Conservation (phyloP, 1,284 basidiomycete genomes). For the Irpex lacteus region DNA sequence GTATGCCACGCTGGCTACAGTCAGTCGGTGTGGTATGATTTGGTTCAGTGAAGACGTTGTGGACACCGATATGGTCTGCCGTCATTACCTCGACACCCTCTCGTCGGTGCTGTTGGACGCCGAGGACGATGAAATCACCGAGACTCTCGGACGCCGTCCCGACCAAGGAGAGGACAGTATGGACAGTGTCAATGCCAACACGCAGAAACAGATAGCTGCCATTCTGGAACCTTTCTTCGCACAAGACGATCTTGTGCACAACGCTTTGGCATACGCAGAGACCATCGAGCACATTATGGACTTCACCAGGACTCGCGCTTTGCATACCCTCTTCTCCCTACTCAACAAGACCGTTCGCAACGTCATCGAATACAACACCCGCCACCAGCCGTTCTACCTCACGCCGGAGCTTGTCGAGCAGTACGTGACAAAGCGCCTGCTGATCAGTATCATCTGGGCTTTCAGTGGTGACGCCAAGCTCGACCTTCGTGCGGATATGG, state of each 20-base stretch:
- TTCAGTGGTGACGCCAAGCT: constrained; percentile 96
- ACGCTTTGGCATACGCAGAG: constrained; percentile 78
- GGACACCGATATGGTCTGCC: constrained; percentile 88
- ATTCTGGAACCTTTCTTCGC: constrained; percentile 84
- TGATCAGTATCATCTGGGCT: constrained; percentile 95
- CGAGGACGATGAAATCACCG: constrained; percentile 82
- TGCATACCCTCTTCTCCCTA: constrained; percentile 95
- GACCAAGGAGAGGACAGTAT: constrained; percentile 51
- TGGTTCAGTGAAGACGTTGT: constrained; percentile 99
- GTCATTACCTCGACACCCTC: constrained; percentile 83
- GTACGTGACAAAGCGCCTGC: constrained; percentile 88
- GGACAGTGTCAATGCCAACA: constrained; percentile 63
- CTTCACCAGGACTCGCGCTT: constrained; percentile 88
- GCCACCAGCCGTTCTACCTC: constrained; percentile 95
- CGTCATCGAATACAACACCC: constrained; percentile 91
- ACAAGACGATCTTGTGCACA: constrained; percentile 78
- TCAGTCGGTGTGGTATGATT: constrained; percentile 99
- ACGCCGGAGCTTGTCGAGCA: constrained; percentile 81
- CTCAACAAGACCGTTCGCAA: constrained; percentile 96
- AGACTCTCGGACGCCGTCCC: constrained; percentile 56
- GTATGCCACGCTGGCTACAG: constrained; percentile 97
- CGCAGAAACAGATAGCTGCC: constrained; percentile 78
- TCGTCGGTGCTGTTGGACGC: constrained; percentile 81
- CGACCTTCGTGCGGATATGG: constrained; percentile 87
- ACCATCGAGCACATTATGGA: constrained; percentile 98